Conservation (phyloP, 2,329 filamentous ascomycete species). For the Ceratocystis cacaofunesta region DNA sequence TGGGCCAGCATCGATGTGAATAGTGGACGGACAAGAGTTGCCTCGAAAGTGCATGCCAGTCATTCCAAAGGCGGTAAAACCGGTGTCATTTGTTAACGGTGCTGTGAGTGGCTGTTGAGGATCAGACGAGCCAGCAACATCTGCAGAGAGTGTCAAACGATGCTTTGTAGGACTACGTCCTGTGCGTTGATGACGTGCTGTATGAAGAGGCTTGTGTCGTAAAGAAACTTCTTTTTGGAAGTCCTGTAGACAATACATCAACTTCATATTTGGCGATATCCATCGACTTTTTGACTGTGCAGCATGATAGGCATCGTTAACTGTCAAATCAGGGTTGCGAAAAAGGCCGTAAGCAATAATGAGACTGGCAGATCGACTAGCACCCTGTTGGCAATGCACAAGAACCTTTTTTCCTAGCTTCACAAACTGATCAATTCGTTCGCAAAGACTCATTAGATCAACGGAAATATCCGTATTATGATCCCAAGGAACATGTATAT, state of each 20-base stretch:
- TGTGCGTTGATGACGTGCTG: constrained; percentile 34
- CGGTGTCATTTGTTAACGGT: constrained; percentile 37
- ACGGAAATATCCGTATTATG: constrained; percentile 75
- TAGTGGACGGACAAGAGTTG: constrained; percentile 37
- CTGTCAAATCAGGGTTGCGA: constrained; percentile 58
- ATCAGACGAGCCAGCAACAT: constrained; percentile 35
- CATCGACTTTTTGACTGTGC: constrained; percentile 70
- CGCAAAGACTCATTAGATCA: constrained; percentile 60
- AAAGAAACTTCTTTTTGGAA: constrained; percentile 52
- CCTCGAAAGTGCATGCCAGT: constrained; percentile 32
- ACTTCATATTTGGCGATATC: constrained; percentile 85
- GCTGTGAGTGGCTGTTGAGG: constrained; percentile 46
- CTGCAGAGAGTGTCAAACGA: constrained; percentile 43
- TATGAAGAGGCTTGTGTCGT: constrained; percentile 31
- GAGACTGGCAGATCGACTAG: constrained; percentile 69
- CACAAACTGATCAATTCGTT: constrained; percentile 58
- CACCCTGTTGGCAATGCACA: constrained; percentile 74
- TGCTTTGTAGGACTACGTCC: constrained; percentile 46
- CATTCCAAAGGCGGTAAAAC: constrained; percentile 16
- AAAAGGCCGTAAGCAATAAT: constrained; percentile 79
- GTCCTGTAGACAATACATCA: constrained; percentile 79
- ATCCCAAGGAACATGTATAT: constrained; percentile 78
- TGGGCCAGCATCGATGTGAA: constrained; percentile 44
- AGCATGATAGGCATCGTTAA: constrained; percentile 70
- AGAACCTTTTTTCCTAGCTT: constrained; percentile 63